A percentile compares a stretch with the other conserved stretches of the same genome.
phyloP scores from a whole-genome alignment of 2,329 filamentous ascomycete genomes.

The Sporothrix curviconia region DNA sequence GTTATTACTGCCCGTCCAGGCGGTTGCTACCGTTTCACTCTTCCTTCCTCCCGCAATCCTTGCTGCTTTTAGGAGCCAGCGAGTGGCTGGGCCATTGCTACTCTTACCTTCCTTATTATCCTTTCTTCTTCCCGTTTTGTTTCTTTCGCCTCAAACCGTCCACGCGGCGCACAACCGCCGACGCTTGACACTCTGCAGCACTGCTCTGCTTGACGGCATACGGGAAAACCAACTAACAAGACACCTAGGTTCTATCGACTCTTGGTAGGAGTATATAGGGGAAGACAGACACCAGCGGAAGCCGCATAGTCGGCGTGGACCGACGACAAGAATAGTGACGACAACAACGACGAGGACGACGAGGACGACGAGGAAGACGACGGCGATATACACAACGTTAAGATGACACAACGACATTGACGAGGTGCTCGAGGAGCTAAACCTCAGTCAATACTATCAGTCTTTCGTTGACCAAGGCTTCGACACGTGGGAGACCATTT shows the following conservation, averaged over 20 bases:
- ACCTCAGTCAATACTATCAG: constrained; percentile 69
- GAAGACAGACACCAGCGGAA: too few relatives aligned
- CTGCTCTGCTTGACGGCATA: too few relatives aligned
- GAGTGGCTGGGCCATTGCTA: background rate
- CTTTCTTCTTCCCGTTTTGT: background rate
- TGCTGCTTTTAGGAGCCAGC: background rate
- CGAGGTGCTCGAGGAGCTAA: constrained; percentile 65
- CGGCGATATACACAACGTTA: background rate
- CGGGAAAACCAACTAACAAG: too few relatives aligned
- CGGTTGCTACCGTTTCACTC: constrained; percentile 4
- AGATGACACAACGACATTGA: constrained; percentile 59
- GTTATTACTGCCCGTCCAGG: background rate
- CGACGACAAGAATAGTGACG: too few relatives aligned
- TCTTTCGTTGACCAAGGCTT: constrained; percentile 72
- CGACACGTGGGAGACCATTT: constrained; percentile 75
- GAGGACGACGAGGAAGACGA: too few relatives aligned
- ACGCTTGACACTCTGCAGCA: background rate
- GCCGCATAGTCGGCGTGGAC: too few relatives aligned
- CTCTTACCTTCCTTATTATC: background rate
- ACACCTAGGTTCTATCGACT: too few relatives aligned
- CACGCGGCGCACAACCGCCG: background rate
- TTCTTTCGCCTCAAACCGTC: background rate
- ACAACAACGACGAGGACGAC: too few relatives aligned
- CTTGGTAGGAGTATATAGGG: too few relatives aligned
- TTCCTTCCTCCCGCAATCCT: background rate